These are phyloP conservation scores for Rubia peregrina DNA, from an alignment of 305 asterid genomes.

Conservation along the genomic window DNA sequence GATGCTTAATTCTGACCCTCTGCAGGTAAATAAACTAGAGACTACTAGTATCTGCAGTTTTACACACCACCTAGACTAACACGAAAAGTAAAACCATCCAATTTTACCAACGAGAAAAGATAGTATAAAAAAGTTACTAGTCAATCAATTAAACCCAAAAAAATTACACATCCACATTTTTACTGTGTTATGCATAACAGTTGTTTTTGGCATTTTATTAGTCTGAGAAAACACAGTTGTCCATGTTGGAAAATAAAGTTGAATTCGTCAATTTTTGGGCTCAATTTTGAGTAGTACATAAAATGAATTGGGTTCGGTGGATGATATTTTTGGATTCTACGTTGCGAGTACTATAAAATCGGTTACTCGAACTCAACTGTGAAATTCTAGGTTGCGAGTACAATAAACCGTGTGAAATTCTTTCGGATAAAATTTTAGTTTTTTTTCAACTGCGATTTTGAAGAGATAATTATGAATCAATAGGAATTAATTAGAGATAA, in stretches of 20 bases:
- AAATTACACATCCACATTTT: not conserved
- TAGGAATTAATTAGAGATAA: no score
- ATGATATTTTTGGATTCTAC: no score
- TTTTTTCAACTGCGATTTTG: no score
- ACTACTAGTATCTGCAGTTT: not conserved
- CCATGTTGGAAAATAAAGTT: slow-evolving; percentile 3
- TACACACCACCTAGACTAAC: not conserved
- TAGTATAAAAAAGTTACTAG: not conserved
- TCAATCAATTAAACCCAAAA: not conserved
- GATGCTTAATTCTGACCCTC: not conserved
- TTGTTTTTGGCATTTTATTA: not conserved
- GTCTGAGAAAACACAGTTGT: slow-evolving; percentile 2
- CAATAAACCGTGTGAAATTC: no score
- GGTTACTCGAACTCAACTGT: no score
- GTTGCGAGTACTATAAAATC: no score
- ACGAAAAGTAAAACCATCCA: not conserved
- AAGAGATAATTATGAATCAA: no score
- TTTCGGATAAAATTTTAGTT: no score
- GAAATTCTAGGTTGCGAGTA: no score
- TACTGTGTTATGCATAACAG: not conserved
- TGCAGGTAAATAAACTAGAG: not conserved
- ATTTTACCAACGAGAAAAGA: not conserved
- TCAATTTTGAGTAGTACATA: no score
- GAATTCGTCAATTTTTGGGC: no score
- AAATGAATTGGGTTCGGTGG: no score